A percentile compares a stretch with the other conserved stretches of the same genome.
Conservation (phyloP, 2,329 filamentous ascomycete genomes). For the Endoconidiophora laricicola region DNA sequence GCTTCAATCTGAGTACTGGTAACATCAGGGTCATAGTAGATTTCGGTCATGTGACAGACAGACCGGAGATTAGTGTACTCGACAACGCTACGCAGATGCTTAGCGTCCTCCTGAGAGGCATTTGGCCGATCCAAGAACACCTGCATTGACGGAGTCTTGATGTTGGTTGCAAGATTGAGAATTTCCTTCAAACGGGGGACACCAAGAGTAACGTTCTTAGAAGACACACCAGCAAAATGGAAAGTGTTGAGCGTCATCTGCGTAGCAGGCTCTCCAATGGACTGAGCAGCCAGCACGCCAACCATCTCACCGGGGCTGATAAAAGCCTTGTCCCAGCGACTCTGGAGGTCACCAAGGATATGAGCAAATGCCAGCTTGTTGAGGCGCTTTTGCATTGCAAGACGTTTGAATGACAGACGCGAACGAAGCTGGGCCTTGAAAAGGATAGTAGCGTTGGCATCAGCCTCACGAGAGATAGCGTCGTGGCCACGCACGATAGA, state of each 20-base stretch:
- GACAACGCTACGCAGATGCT: slow-evolving; percentile 70
- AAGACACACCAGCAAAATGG: slow-evolving; percentile 99
- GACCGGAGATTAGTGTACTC: slow-evolving; percentile 90
- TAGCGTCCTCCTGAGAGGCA: slow-evolving; percentile 62
- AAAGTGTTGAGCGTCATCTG: slow-evolving; percentile 99
- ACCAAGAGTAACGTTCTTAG: slow-evolving; percentile 98
- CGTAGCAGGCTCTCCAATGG: slow-evolving; percentile 94
- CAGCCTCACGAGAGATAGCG: slow-evolving; percentile 66
- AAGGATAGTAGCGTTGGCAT: slow-evolving; percentile 72
- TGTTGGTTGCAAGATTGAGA: slow-evolving; percentile 91
- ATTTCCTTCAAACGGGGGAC: slow-evolving; percentile 99
- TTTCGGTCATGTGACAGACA: slow-evolving; percentile 81
- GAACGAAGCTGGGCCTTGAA: slow-evolving; percentile 88
- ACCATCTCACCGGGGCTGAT: slow-evolving; percentile 97
- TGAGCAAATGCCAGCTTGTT: slow-evolving; percentile 89
- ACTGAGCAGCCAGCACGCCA: slow-evolving; percentile 90
- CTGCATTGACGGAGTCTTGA: slow-evolving; percentile 96
- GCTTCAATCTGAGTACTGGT: slow-evolving; percentile 70
- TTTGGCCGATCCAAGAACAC: slow-evolving; percentile 58
- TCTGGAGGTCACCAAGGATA: slow-evolving; percentile 78
- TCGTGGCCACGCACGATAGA: slow-evolving; percentile 78
- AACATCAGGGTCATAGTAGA: slow-evolving; percentile 93
- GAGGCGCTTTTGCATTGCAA: slow-evolving; percentile 71
- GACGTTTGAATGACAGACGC: slow-evolving; percentile 77
- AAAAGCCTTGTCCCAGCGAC: slow-evolving; percentile 67